Base-by-base conservation (phyloP, 2,329 filamentous ascomycete genomes). In the Sclerotinia spermophila region DNA sequence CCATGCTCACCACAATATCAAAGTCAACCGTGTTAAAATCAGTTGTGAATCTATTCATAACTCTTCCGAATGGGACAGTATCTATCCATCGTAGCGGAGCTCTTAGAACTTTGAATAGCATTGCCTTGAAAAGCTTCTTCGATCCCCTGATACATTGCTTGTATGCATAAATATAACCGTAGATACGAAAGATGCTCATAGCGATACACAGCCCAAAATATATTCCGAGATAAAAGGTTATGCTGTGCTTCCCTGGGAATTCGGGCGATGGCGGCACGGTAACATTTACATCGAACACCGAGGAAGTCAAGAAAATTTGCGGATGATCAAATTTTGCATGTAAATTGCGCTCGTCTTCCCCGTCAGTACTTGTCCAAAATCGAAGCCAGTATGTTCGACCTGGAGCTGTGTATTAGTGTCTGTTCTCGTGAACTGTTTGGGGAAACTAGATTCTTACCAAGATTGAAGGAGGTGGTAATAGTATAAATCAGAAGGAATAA, bases 71-170 rank as follows among this genome's bases (percentile, higher is more conserved):
- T 0, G 92, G 92, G 0, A 92, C 88, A 0, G 90, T 93, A 76
- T 94, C 92, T 30, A 94, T 83, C 90, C 91, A 94, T 70, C 90
- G 84, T 24, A 94, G 83, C 0, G 90, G 91, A 8, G 91, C 88
- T 24, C 90, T 87, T 11, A 94, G 82, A 10, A 94, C 84, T 3
- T 86, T 83, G 74, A 86, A 87, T 40, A 90, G 87, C 74, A 93
- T 85, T 64, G 85, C 84, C 40, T 86, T 83, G 74, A 93, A 94
- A 5, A 94, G 82, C 61, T 82, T 82, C 58, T 87, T 83, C 24
- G 90, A 92, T 1, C 90, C 91, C 70, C 83, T 84, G 74, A 93
- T 83, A 11, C 90, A 90, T 60, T 89, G 88, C 15, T 82, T 72
- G 75, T 89, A 91, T 10, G 90, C 82, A 79, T 87, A 86, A 71